Evolutionary conservation across 1,284 basidiomycete species (phyloP), one percentile per base, ranked within the genome.

Genomic region (Ceratobasidium sp.): DNA sequence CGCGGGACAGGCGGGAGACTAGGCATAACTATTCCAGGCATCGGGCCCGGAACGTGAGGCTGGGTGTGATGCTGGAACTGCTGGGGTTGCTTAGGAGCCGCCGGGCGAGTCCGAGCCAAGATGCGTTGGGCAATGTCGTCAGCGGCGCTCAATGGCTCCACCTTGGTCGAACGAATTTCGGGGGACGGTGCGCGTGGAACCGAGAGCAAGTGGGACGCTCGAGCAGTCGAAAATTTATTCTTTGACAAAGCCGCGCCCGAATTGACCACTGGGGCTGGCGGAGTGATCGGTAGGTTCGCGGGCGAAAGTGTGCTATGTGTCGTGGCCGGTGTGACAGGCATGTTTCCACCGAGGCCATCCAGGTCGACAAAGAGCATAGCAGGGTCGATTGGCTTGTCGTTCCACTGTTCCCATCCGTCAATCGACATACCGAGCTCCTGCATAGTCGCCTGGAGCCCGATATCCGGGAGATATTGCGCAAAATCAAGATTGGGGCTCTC

Each of bases 331-430:
- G 70, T 73, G 20, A 62, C 57, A 9, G 59, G 70, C 52, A 70
- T 59, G 1, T 28, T 28, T 46, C 52, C 62, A 1, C 62, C 73
- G 6, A 76, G 73, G 4, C 73, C 73, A 33, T 76, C 73, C n/a
- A 76, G 54, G 50, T 76, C 73, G 13, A 76, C 33, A 46, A 76
- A 76, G 33, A 76, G 73, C 73, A 76, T 76, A 33, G 73, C 62
- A 28, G 73, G 73, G 42, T 76, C 73, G 15, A 74, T 48, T 28
- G 59, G 73, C 28, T 76, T 76, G 17, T 66, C 73, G 62, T 76
- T 76, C 73, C 73, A 76, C 52, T 76, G 73, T 20, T 76, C 73
- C 73, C 73, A 76, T 56, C 73, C 73, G 52, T 76, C 73, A 33
- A 76, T 76, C 3, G 73, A 76, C 73, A 76, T 76, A 12, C 73